Base-by-base conservation (phyloP, 1,139 yeast genomes). In the Saccharomyces hybrid region DNA sequence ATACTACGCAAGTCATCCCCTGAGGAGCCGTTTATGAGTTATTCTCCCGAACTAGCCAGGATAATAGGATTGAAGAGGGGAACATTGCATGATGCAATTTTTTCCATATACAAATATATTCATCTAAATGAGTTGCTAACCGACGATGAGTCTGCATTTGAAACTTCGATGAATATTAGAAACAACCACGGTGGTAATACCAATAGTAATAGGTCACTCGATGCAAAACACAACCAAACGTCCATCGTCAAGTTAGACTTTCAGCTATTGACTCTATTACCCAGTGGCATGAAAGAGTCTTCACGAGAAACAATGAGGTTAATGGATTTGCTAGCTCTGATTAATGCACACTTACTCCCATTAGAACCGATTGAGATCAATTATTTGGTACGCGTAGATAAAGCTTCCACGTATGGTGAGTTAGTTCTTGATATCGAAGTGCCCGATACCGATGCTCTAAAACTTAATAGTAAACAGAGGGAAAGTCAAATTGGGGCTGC, bases 1-100 rank as follows among this genome's bases (percentile, higher is more conserved):
- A 74, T 90, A 57, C 85, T 88, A 68, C 82, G 87, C 48, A 88
- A 87, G 67, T 84, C 81, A 63, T 76, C 71, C 57, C 81, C 93
- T 59, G 73, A 79, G 72, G 79, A 78, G 63, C 77, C 34, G 28
- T 56, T 14, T 38, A 47, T 23, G 42, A 42, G n/a, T 79, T 75
- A 62, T 76, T 88, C 44, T 71, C 78, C n/a, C 79, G 83, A 28
- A 20, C 76, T 90, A 71, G 76, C 88, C 4, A 78, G 79, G 51
- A 75, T 89, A 50, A 72, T 86, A 23, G 96, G 95, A 8, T 77
- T 81, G 48, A 73, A 74, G 48, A 95, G 88, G 67, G 81, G 84
- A 48, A 82, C 91, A 11, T 91, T 88, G 68, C 88, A 89, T 55
- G 95, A 87, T 55, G 82, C 90, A 48, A 81, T 89, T 27, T 86